Conservation (phyloP, 257 asterid species). For the Gentiana straminea region DNA sequence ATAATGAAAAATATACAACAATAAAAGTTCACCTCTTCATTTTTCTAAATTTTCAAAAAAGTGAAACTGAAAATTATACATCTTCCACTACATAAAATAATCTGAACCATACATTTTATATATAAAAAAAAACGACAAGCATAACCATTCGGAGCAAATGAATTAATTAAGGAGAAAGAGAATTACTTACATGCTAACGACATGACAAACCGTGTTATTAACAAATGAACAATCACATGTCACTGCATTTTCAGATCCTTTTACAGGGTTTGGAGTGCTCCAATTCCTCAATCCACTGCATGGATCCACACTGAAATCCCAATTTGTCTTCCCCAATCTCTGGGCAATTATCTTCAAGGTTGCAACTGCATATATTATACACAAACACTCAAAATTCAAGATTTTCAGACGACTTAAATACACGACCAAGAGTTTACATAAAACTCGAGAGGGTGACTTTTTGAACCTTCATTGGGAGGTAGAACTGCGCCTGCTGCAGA, state of each 20-base stretch:
- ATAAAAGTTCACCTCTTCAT: too few species aligned
- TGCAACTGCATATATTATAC: conserved; percentile 2
- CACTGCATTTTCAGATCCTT: neutral
- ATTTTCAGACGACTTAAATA: too few species aligned
- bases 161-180: neutral
- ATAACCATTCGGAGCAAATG: too few species aligned
- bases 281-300: conserved; percentile 6
- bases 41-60: too few species aligned
- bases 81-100: too few species aligned
- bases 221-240: conserved; percentile 12
- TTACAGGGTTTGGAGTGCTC: neutral
- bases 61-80: too few species aligned
- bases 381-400: neutral
- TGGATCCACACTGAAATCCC: conserved; percentile 14
- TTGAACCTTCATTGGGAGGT: conserved; percentile 8
- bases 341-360: conserved; percentile 8
- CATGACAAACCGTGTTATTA: conserved; percentile 12
- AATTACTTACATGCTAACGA: conserved; percentile 13
- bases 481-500: conserved; percentile 6
- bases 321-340: conserved; percentile 9
- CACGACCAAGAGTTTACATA: too few species aligned
- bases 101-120: too few species aligned
- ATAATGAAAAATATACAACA: too few species aligned
- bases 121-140: too few species aligned
- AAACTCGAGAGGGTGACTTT: too few species aligned